Evolutionary conservation across 75 land plant species (phyloP).

Genomic region (Pseudotsuga menziesii): DNA sequence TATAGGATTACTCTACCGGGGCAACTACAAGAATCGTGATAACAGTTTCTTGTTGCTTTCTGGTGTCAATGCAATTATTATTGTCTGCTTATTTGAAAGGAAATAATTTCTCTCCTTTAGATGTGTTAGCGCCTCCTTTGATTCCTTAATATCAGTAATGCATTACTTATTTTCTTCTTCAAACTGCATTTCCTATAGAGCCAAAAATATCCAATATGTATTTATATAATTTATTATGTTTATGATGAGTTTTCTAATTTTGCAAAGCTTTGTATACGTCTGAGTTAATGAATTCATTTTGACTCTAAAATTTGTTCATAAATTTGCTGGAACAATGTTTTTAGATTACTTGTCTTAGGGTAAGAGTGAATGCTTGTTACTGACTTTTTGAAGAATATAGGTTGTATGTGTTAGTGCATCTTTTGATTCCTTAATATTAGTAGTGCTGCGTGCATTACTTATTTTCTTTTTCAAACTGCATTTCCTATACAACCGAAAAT

Average conservation of each 20-base stretch:
- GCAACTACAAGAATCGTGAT: too few species aligned
- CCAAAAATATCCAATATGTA: constrained; percentile 3
- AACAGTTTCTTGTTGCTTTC: too few species aligned
- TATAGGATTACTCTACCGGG: too few species aligned
- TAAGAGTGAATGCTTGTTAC: too few species aligned
- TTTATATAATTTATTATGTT: neutral
- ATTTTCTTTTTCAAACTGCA: neutral
- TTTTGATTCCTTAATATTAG: neutral
- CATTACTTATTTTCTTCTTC: neutral
- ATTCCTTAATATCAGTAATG: neutral
- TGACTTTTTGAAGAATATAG: neutral
- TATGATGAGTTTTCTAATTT: too few species aligned
- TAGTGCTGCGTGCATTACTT: neutral
- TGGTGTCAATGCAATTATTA: too few species aligned
- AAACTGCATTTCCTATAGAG: neutral
- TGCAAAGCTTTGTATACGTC: too few species aligned
- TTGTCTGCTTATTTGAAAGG: neutral
- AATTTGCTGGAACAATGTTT: neutral
- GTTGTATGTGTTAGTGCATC: neutral
- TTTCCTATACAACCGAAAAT: neutral
- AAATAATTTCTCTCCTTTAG: neutral
- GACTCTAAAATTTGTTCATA: neutral
- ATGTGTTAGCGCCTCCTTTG: neutral
- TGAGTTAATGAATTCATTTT: neutral
- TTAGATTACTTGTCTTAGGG: neutral